Percentiles rank a stretch among this genome's conserved stretches.
Conservation (phyloP, 164 flowering plant species). For the Tetracentron sinense region DNA sequence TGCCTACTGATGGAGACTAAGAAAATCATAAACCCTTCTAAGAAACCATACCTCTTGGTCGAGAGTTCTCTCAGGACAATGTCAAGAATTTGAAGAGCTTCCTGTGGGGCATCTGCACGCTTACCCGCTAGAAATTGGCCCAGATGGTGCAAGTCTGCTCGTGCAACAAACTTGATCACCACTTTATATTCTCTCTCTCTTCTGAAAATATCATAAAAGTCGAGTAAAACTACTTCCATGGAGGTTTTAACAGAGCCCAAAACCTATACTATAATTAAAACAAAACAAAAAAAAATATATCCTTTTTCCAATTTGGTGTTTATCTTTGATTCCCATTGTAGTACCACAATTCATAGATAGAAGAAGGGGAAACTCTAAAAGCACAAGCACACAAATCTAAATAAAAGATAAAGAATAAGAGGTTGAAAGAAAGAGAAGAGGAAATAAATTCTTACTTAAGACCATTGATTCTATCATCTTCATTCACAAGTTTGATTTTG, state of each 20-base stretch:
- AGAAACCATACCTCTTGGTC: conserved; percentile 45
- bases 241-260: neutral
- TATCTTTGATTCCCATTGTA: no score
- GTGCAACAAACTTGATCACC: conserved; percentile 68
- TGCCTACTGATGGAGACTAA: neutral
- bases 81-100: conserved; percentile 85
- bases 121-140: conserved; percentile 78
- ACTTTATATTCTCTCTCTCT: conserved; percentile 69
- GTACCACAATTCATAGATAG: neutral
- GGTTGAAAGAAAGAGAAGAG: neutral
- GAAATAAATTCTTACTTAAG: conserved; percentile 49
- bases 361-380: neutral
- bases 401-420: neutral
- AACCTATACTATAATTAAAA: no score
- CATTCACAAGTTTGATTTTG: conserved; percentile 58
- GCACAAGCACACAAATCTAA: neutral
- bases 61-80: conserved; percentile 82
- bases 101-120: conserved; percentile 80
- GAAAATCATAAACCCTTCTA: neutral
- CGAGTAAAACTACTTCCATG: neutral
- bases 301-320: no score
- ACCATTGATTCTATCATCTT: conserved; percentile 61
- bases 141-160: conserved; percentile 76
- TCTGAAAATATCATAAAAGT: conserved; percentile 31
- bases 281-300: no score